Percentiles rank a stretch among this genome's conserved stretches.
Conservation (phyloP, 192 early-diverging fungal species). For the Backusella australiensis region DNA sequence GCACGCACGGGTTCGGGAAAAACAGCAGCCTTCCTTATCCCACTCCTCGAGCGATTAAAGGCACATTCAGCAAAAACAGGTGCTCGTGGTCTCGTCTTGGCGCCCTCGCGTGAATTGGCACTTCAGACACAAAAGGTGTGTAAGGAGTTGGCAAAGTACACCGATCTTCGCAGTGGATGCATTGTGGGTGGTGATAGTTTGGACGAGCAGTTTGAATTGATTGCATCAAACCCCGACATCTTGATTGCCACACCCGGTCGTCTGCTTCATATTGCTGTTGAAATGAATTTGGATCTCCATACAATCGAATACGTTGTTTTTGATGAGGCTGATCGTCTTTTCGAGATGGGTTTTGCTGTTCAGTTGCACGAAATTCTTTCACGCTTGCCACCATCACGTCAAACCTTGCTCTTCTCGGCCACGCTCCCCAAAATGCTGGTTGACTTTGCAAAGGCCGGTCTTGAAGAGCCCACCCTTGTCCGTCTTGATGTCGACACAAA, state of each 20-base stretch:
- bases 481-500: constrained; percentile 95
- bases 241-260: constrained; percentile 84
- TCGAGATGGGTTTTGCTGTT: constrained; percentile 95
- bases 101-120: constrained; percentile 95
- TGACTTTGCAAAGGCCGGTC: constrained; percentile 96
- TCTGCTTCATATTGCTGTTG: constrained; percentile 80
- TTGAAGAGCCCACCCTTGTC: constrained; percentile 90
- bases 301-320: constrained; percentile 96
- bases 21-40: constrained; percentile 78
- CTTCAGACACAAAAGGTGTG: constrained; percentile 93
- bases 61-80: constrained; percentile 87
- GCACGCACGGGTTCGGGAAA: constrained; percentile 98
- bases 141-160: constrained; percentile 91
- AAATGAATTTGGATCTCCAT: constrained; percentile 87
- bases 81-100: constrained; percentile 77
- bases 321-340: constrained; percentile 98
- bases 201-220: constrained; percentile 94
- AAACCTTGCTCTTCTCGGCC: constrained; percentile 94
- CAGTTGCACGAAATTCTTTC: constrained; percentile 92
- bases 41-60: constrained; percentile 86
- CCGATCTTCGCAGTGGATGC: constrained; percentile 83
- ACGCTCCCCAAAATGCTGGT: constrained; percentile 91
- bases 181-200: constrained; percentile 95
- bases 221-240: constrained; percentile 95
- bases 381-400: constrained; percentile 78